Percentiles rank a stretch among this genome's conserved stretches.
Conservation (phyloP, 164 flowering plant species). For the Aristolochia contorta region DNA sequence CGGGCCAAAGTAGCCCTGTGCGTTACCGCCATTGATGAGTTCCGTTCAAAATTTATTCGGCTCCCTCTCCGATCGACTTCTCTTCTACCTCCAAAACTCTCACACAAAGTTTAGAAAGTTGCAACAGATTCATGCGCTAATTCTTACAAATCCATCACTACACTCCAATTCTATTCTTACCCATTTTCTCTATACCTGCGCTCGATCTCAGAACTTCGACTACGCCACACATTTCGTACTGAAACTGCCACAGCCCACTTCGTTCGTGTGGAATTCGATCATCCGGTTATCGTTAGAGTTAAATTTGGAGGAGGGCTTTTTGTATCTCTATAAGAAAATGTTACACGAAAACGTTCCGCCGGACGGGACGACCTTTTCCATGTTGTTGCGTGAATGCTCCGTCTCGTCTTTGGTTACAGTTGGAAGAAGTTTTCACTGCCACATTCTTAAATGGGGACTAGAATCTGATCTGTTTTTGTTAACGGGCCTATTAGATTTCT, state of each 20-base stretch:
- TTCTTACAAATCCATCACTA: constrained; percentile 18
- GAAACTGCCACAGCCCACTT: constrained; percentile 7
- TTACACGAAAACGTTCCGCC: constrained; percentile 14
- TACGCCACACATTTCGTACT: constrained; percentile 19
- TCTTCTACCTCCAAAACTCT: constrained; percentile 8
- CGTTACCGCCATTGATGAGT: constrained; percentile 1
- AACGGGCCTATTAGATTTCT: constrained; percentile 40
- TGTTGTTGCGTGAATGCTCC: constrained; percentile 23
- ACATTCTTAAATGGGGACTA: constrained; percentile 23
- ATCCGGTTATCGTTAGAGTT: constrained; percentile 14
- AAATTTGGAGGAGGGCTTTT: constrained; percentile 4
- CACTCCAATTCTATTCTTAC: constrained; percentile 10
- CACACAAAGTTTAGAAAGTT: constrained; percentile 14
- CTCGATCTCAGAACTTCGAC: constrained; percentile 11
- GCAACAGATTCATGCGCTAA: constrained; percentile 30
- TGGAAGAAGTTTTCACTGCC: constrained; percentile 29
- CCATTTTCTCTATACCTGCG: constrained; percentile 20
- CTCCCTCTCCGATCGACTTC: constrained; percentile 2
- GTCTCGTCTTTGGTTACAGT: constrained; percentile 1
- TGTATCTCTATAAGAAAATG: constrained; percentile 20
- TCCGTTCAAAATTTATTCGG: constrained; percentile 5
- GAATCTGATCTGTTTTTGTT: constrained; percentile 21
- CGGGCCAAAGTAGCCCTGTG: too few species aligned
- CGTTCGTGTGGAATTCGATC: constrained; percentile 21
- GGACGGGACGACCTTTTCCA: constrained; percentile 10